Evolutionary conservation across 2,329 filamentous ascomycete genomes (phyloP).

Genomic region (Talaromyces amestolkiae): DNA sequence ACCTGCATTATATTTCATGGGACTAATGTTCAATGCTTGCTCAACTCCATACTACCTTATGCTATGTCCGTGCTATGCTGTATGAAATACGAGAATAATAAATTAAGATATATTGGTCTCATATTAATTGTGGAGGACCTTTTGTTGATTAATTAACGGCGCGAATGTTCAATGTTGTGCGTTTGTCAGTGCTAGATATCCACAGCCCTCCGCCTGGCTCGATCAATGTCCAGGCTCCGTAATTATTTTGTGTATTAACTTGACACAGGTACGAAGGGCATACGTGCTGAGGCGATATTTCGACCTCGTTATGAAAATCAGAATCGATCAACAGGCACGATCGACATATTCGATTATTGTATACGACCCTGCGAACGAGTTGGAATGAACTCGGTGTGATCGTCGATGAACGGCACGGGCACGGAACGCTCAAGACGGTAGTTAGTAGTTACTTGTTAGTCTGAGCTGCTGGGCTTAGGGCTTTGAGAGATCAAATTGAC

Average conservation of each 20-base stretch:
- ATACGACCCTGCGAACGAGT: background rate
- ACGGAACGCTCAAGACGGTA: background rate
- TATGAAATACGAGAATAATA: background rate
- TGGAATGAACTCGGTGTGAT: background rate
- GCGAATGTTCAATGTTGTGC: background rate
- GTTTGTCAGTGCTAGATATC: background rate
- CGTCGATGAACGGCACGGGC: background rate
- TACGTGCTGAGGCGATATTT: background rate
- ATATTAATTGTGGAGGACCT: background rate
- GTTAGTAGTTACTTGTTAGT: background rate
- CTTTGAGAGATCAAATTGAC: background rate
- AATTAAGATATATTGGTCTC: background rate
- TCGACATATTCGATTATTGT: background rate
- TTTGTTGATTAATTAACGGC: background rate
- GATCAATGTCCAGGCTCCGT: background rate
- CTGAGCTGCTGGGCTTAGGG: background rate
- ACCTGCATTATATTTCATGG: background rate
- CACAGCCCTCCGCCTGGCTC: background rate
- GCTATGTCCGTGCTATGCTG: background rate
- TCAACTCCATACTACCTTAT: background rate
- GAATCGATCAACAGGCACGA: background rate
- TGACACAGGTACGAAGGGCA: background rate
- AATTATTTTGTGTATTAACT: background rate
- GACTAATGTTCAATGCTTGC: background rate
- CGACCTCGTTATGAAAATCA: background rate